phyloP scores from a whole-genome alignment of 2,329 filamentous ascomycete species.

The Arthroderma sp. region DNA sequence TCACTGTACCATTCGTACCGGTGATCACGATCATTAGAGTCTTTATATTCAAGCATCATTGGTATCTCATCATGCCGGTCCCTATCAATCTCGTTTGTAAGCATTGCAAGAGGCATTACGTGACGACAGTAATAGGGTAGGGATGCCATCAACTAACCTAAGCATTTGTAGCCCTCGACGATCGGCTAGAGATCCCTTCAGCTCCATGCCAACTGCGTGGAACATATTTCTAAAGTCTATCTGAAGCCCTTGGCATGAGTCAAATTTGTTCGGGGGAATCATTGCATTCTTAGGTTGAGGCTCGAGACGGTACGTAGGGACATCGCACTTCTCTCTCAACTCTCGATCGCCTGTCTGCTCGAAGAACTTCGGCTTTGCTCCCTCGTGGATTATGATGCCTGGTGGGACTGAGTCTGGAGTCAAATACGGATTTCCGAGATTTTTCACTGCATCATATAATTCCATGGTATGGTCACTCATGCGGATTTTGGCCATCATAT shows the following conservation, averaged over 20 bases:
- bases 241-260: background rate
- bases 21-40: background rate
- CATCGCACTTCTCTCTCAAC: background rate
- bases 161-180: background rate
- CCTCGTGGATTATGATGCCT: background rate
- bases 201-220: background rate
- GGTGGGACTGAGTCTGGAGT: background rate
- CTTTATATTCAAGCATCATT: background rate
- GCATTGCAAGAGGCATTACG: background rate
- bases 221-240: background rate
- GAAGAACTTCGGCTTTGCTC: background rate
- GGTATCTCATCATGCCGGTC: background rate
- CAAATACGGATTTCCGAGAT: background rate
- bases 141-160: background rate
- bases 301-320: background rate
- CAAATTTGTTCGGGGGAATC: background rate
- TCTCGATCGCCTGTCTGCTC: background rate
- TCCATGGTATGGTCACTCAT: background rate
- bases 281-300: background rate
- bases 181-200: background rate
- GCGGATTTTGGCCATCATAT: background rate
- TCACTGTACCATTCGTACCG: background rate
- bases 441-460: background rate
- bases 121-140: no score
- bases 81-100: background rate